phyloP scores from a whole-genome alignment of 352 stramenopile species.

The Phytophthora foliorum region DNA sequence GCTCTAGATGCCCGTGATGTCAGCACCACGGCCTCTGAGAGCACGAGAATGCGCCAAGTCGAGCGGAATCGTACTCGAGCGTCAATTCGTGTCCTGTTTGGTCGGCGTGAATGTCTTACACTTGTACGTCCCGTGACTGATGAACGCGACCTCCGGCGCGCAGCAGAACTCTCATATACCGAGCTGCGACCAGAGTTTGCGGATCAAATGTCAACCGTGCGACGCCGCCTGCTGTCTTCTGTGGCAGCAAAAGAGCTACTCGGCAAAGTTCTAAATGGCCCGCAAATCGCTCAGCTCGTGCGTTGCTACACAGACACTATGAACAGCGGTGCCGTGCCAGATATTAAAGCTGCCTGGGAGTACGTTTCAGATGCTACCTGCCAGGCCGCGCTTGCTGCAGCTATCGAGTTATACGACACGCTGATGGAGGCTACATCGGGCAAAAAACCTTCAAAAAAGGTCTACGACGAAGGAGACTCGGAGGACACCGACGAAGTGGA shows the following conservation, averaged over 20 bases:
- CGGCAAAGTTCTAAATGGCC: slow-evolving; percentile 70
- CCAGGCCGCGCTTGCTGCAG: slow-evolving; percentile 60
- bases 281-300: slow-evolving; percentile 69
- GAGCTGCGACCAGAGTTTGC: slow-evolving; percentile 88
- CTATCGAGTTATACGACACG: slow-evolving; percentile 67
- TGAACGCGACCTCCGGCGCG: slow-evolving; percentile 68
- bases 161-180: slow-evolving; percentile 54
- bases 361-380: slow-evolving; percentile 87
- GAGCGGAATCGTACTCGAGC: slow-evolving; percentile 78
- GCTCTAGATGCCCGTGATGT: slow-evolving; percentile 68
- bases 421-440: slow-evolving; percentile 48
- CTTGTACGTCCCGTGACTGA: slow-evolving; percentile 81
- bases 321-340: slow-evolving; percentile 79
- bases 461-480: slow-evolving; percentile 28
- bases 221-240: slow-evolving; percentile 55
- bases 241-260: slow-evolving; percentile 75
- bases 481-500: slow-evolving; percentile 40
- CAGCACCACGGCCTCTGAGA: slow-evolving; percentile 39
- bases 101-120: slow-evolving; percentile 77
- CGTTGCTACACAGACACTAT: slow-evolving; percentile 82
- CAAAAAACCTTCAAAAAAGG: slow-evolving; percentile 27
- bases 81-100: slow-evolving; percentile 79
- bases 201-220: slow-evolving; percentile 66
- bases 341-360: slow-evolving; percentile 87
- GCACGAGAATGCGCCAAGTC: slow-evolving; percentile 50